A percentile compares a stretch with the other conserved stretches of the same genome.
Evolutionary conservation across 2,329 filamentous ascomycete species (phyloP).

Genomic region (Pestalotiopsis fici): DNA sequence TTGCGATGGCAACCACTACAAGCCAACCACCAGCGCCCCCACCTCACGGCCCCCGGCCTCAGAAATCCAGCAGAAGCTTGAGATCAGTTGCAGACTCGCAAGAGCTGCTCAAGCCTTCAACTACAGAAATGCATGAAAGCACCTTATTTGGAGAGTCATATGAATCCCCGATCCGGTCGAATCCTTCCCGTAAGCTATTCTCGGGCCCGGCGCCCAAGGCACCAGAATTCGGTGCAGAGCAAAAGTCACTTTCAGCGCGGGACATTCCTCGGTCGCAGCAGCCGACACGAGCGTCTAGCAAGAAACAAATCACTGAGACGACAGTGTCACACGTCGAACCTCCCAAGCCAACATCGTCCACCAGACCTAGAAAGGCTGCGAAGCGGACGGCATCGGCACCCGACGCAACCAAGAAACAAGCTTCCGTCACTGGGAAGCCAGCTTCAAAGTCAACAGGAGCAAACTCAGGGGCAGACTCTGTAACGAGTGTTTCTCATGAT

Average conservation of each 20-base stretch:
- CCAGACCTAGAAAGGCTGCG: conserved; percentile 12
- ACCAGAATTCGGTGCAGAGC: conserved; percentile 12
- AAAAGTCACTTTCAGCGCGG: conserved; percentile 3
- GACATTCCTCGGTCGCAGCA: not conserved
- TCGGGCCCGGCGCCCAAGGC: conserved; percentile 23
- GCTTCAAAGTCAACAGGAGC: conserved; percentile 9
- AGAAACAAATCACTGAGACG: not conserved
- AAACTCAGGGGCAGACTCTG: not conserved
- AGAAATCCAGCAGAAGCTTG: conserved; percentile 28
- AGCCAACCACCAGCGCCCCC: conserved; percentile 27
- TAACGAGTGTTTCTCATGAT: conserved; percentile 19
- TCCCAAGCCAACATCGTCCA: conserved; percentile 8
- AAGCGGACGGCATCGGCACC: conserved; percentile 19
- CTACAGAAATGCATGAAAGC: conserved; percentile 28
- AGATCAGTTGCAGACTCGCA: conserved; percentile 17
- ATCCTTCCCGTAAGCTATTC: conserved; percentile 29
- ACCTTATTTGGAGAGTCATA: conserved; percentile 32
- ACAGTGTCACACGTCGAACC: not conserved
- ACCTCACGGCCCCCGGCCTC: conserved; percentile 28
- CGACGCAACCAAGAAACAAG: conserved; percentile 2
- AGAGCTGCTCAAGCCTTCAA: conserved; percentile 7
- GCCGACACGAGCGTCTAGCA: conserved; percentile 8
- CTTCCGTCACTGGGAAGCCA: not conserved
- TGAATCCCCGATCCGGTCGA: conserved; percentile 27
- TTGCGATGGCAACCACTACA: conserved; percentile 39